Conservation (phyloP, 2,329 filamentous ascomycete genomes). For the Hirsutella thompsonii region DNA sequence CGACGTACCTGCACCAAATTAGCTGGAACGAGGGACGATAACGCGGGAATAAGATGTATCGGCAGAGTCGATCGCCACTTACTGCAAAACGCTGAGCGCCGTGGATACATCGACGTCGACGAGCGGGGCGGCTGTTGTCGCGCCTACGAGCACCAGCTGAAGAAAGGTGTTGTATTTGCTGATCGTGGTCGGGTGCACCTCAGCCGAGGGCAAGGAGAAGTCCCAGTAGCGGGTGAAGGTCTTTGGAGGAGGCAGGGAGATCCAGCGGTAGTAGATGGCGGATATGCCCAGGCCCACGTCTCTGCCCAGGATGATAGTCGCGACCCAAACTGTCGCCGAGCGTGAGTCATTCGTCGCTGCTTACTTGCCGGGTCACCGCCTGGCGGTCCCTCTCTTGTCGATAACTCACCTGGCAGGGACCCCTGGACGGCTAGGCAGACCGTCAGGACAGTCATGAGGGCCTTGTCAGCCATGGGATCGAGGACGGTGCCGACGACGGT, state of each 20-base stretch:
- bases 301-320: slow-evolving; percentile 78
- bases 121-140: slow-evolving; percentile 70
- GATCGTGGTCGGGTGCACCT: slow-evolving; percentile 71
- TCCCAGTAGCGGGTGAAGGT: slow-evolving; percentile 93
- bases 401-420: slow-evolving; percentile 55
- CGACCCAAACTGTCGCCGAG: slow-evolving; percentile 56
- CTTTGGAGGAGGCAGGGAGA: slow-evolving; percentile 84
- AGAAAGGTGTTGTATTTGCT: slow-evolving; percentile 91
- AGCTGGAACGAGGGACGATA: neutral
- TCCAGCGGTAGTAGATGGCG: slow-evolving; percentile 92
- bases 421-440: slow-evolving; percentile 76
- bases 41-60: too few relatives aligned
- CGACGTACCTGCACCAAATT: slow-evolving; percentile 50
- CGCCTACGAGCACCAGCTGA: slow-evolving; percentile 75
- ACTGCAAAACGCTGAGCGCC: slow-evolving; percentile 51
- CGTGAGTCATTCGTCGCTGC: neutral
- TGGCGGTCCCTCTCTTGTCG: neutral
- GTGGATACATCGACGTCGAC: slow-evolving; percentile 43
- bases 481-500: slow-evolving; percentile 93
- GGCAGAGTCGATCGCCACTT: too few relatives aligned
- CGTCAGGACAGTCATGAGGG: slow-evolving; percentile 85
- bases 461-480: slow-evolving; percentile 94
- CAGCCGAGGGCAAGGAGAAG: slow-evolving; percentile 79
- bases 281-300: slow-evolving; percentile 73
- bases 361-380: neutral